A percentile compares a stretch with the other conserved stretches of the same genome.
These are phyloP conservation scores for Mortierella claussenii DNA, from an alignment of 192 early-diverging fungal species.

Conservation along the genomic window DNA sequence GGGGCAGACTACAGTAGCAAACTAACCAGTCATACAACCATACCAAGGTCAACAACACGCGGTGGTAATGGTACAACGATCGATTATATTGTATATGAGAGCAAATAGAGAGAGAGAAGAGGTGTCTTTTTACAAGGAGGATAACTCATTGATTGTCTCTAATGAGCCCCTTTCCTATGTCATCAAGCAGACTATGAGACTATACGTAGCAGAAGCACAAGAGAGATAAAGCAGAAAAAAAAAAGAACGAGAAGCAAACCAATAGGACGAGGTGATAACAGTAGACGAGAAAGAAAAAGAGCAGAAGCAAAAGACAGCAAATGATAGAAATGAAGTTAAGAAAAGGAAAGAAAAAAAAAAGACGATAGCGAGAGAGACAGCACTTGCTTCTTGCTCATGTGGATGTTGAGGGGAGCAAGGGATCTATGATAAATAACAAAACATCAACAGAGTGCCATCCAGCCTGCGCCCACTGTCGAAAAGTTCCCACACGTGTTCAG, in stretches of 20 bases:
- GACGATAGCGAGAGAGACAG: constrained; percentile 5
- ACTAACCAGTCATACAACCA: no score
- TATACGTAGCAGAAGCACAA: constrained; percentile 1
- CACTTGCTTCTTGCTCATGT: constrained; percentile 3
- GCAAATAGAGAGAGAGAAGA: not conserved
- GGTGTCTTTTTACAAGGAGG: constrained; percentile 2
- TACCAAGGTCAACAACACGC: no score
- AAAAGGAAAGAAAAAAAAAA: constrained; percentile 1
- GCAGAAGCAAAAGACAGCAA: not conserved
- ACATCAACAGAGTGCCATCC: not conserved
- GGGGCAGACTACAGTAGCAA: no score
- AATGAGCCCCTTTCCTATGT: not conserved
- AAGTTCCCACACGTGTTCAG: no score
- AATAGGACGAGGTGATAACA: not conserved
- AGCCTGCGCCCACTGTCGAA: no score
- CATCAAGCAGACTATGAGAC: not conserved
- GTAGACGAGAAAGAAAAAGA: not conserved
- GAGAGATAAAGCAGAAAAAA: not conserved
- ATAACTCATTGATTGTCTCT: constrained; percentile 4
- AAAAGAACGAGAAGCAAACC: constrained; percentile 1
- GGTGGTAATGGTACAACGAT: constrained; percentile 11
- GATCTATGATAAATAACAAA: constrained; percentile 10
- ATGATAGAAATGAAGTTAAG: not conserved
- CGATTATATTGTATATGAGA: constrained; percentile 2
- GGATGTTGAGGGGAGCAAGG: constrained; percentile 8